These are phyloP conservation scores for Arthrobotrys pseudoclavata DNA, from an alignment of 2,329 filamentous ascomycete species.

Conservation along the genomic window DNA sequence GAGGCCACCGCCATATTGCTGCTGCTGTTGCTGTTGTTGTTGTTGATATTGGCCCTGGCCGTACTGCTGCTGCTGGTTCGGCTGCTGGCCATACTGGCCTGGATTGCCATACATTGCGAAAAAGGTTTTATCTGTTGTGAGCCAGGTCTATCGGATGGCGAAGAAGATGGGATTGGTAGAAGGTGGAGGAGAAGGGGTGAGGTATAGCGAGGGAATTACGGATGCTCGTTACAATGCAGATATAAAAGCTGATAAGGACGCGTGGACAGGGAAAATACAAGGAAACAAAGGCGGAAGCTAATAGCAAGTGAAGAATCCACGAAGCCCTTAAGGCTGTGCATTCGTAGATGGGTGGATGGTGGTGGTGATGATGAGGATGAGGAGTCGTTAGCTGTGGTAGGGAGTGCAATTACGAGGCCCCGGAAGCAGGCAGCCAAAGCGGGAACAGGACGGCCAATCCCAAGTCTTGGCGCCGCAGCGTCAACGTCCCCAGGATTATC, in stretches of 20 bases:
- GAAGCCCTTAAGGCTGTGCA: slow-evolving; percentile 43
- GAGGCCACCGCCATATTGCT: slow-evolving; percentile 68
- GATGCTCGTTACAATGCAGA: slow-evolving; percentile 47
- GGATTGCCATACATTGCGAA: slow-evolving; percentile 57
- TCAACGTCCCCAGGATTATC: no score
- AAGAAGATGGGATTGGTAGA: neutral
- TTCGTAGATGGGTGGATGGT: slow-evolving; percentile 2
- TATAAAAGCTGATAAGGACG: slow-evolving; percentile 47
- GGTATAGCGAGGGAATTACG: slow-evolving; percentile 10
- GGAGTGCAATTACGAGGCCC: slow-evolving; percentile 40
- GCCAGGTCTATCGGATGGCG: neutral
- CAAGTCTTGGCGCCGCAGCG: slow-evolving; percentile 37
- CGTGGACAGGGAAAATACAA: slow-evolving; percentile 41
- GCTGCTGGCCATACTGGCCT: slow-evolving; percentile 55
- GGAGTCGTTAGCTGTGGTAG: slow-evolving; percentile 29
- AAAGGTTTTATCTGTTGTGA: neutral
- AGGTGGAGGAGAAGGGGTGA: slow-evolving; percentile 21
- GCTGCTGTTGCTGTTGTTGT: slow-evolving; percentile 62
- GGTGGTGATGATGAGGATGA: slow-evolving; percentile 30
- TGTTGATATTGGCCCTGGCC: slow-evolving; percentile 58
- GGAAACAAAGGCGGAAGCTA: neutral
- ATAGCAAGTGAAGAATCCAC: slow-evolving; percentile 11
- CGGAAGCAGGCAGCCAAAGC: slow-evolving; percentile 43
- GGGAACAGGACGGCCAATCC: slow-evolving; percentile 28
- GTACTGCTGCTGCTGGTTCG: slow-evolving; percentile 60